Conservation (phyloP, 176 grass and related monocot species). For the Lolium rigidum region DNA sequence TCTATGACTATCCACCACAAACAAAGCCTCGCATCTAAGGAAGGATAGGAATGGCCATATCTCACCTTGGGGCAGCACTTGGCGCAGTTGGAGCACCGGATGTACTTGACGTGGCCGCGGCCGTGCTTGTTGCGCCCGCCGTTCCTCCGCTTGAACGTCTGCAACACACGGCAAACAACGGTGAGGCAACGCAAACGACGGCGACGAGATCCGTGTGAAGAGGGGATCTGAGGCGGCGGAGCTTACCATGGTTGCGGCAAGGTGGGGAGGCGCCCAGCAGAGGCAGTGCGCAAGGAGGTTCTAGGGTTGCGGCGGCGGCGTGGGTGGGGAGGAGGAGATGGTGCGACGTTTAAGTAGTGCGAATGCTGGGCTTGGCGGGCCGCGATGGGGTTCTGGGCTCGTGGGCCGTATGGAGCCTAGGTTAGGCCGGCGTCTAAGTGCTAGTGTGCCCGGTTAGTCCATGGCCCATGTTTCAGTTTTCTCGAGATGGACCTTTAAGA, state of each 20-base stretch:
- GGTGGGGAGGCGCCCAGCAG: not conserved
- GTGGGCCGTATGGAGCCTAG: not conserved
- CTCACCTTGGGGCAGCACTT: conserved; percentile 76
- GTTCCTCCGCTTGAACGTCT: conserved; percentile 85
- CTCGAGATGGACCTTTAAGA: not conserved
- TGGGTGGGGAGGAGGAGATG: not conserved
- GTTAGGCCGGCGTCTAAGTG: not conserved
- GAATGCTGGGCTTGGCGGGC: conserved; percentile 2
- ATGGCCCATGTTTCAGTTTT: not conserved
- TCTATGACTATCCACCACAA: not conserved
- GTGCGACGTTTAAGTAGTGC: not conserved
- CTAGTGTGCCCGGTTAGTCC: not conserved
- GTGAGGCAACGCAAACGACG: not conserved
- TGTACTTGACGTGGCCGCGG: conserved; percentile 76
- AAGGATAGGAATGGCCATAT: not conserved
- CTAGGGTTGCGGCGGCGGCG: conserved; percentile 39
- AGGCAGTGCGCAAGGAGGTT: not conserved
- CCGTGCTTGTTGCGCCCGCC: conserved; percentile 78
- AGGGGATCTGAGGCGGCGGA: not conserved
- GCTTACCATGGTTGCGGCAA: conserved; percentile 42
- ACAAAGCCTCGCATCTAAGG: not conserved
- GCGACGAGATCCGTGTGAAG: not conserved
- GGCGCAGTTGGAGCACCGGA: conserved; percentile 75
- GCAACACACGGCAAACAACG: not conserved
- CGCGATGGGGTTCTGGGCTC: not conserved